Percentiles rank a stretch among this genome's conserved stretches.
Evolutionary conservation across 2,329 filamentous ascomycete genomes (phyloP).

Genomic region (Scytalidium sp.): DNA sequence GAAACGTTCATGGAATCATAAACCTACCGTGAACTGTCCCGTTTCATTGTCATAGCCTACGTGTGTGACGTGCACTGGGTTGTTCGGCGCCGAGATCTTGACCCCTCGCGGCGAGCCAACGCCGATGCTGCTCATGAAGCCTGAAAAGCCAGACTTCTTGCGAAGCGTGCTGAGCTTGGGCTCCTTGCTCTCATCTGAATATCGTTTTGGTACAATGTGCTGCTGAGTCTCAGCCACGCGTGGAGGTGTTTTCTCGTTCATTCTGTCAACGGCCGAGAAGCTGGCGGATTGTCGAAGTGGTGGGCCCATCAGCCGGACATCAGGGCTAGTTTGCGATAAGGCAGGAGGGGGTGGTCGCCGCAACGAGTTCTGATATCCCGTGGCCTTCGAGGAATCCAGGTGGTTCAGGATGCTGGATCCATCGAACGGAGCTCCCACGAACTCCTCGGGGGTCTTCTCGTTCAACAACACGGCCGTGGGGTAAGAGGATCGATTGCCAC

Average conservation of each 20-base stretch:
- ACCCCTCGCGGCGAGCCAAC: constrained; percentile 86
- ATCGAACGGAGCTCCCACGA: constrained; percentile 66
- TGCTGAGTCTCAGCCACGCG: constrained; percentile 41
- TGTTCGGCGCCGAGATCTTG: constrained; percentile 95
- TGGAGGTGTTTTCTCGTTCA: constrained; percentile 45
- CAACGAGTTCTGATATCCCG: constrained; percentile 29
- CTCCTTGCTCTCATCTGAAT: constrained; percentile 74
- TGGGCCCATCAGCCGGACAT: constrained; percentile 51
- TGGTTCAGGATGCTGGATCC: constrained; percentile 58
- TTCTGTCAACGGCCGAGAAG: constrained; percentile 52
- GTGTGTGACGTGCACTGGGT: constrained; percentile 96
- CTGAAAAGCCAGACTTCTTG: constrained; percentile 87
- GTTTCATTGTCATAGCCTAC: constrained; percentile 96
- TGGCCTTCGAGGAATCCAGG: constrained; percentile 44
- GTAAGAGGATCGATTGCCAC: constrained; percentile 30
- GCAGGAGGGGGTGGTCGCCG: constrained; percentile 40
- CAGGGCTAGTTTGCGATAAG: constrained; percentile 50
- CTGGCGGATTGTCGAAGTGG: constrained; percentile 64
- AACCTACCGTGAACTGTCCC: constrained; percentile 82
- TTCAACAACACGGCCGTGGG: constrained; percentile 36
- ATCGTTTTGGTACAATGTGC: constrained; percentile 60
- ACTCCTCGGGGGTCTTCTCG: constrained; percentile 51
- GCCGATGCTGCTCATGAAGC: constrained; percentile 76
- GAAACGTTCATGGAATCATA: constrained; percentile 3
- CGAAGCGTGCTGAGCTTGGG: constrained; percentile 59